phyloP scores from a whole-genome alignment of 805 yeast genomes.

The Metschnikowia aberdeeniae region DNA sequence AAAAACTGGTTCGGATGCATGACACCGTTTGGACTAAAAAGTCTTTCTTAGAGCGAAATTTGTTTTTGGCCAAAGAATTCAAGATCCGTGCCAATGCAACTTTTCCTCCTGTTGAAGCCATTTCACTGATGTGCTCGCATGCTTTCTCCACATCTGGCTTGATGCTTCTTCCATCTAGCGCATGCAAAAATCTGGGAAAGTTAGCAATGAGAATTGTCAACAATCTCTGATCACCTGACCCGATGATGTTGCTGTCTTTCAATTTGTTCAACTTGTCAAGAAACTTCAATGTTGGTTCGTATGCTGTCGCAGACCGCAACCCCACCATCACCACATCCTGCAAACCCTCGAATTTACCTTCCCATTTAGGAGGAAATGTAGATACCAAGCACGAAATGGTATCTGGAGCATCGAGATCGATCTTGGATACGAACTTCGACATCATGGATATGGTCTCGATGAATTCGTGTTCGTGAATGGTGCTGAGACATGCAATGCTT shows the following conservation, averaged over 20 bases:
- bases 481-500: constrained; percentile 82
- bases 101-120: constrained; percentile 58
- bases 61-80: constrained; percentile 67
- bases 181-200: constrained; percentile 79
- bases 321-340: constrained; percentile 80
- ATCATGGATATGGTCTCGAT: constrained; percentile 81
- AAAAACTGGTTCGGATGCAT: constrained; percentile 62
- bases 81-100: constrained; percentile 66
- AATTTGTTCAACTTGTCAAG: constrained; percentile 66
- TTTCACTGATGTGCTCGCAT: constrained; percentile 42
- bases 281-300: constrained; percentile 70
- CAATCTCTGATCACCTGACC: constrained; percentile 63
- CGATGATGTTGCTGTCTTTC: constrained; percentile 72
- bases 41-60: constrained; percentile 88
- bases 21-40: constrained; percentile 77
- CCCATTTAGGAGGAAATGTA: constrained; percentile 94
- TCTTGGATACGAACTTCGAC: constrained; percentile 78
- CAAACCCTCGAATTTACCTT: constrained; percentile 86
- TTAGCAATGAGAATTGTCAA: constrained; percentile 71
- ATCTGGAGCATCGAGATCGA: constrained; percentile 80
- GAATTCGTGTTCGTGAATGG: constrained; percentile 90
- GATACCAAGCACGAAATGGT: constrained; percentile 79
- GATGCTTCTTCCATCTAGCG: constrained; percentile 55
- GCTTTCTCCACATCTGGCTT: constrained; percentile 46
- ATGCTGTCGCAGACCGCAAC: constrained; percentile 72